A percentile compares a stretch with the other conserved stretches of the same genome.
Conservation (phyloP, 2,329 filamentous ascomycete genomes). For the Trichoderma sp. region DNA sequence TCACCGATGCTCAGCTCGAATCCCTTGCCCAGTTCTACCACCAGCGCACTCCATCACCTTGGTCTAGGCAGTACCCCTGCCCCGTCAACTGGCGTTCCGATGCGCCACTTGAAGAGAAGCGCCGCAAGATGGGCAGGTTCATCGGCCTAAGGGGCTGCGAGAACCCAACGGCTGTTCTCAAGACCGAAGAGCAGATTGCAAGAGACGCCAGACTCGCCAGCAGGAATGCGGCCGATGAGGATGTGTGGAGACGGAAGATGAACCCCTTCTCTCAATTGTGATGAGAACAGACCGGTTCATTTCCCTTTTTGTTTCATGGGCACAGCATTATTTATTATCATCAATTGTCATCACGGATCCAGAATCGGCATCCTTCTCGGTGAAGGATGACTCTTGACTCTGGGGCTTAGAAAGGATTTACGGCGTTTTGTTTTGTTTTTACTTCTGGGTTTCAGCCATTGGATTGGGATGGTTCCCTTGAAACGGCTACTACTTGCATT, state of each 20-base stretch:
- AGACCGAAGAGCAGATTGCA: slow-evolving; percentile 52
- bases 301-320: neutral
- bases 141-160: slow-evolving; percentile 67
- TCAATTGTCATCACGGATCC: slow-evolving; percentile 2
- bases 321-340: neutral
- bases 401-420: slow-evolving; percentile 6
- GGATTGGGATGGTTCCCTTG: neutral
- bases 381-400: neutral
- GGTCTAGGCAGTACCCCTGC: slow-evolving; percentile 64
- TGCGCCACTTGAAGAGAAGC: slow-evolving; percentile 65
- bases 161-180: slow-evolving; percentile 39
- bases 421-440: neutral
- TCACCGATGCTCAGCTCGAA: slow-evolving; percentile 71
- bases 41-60: slow-evolving; percentile 61
- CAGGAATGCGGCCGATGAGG: slow-evolving; percentile 46
- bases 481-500: slow-evolving; percentile 12
- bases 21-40: slow-evolving; percentile 71
- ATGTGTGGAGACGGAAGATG: slow-evolving; percentile 51
- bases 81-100: slow-evolving; percentile 63
- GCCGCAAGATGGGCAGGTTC: slow-evolving; percentile 70
- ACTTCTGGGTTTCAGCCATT: neutral
- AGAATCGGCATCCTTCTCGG: slow-evolving; percentile 7
- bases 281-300: neutral
- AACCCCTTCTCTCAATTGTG: slow-evolving; percentile 31
- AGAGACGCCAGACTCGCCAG: slow-evolving; percentile 46